A percentile compares a stretch with the other conserved stretches of the same genome.
phyloP scores from a whole-genome alignment of 2,329 filamentous ascomycete species.

The Diaporthe ampelina region DNA sequence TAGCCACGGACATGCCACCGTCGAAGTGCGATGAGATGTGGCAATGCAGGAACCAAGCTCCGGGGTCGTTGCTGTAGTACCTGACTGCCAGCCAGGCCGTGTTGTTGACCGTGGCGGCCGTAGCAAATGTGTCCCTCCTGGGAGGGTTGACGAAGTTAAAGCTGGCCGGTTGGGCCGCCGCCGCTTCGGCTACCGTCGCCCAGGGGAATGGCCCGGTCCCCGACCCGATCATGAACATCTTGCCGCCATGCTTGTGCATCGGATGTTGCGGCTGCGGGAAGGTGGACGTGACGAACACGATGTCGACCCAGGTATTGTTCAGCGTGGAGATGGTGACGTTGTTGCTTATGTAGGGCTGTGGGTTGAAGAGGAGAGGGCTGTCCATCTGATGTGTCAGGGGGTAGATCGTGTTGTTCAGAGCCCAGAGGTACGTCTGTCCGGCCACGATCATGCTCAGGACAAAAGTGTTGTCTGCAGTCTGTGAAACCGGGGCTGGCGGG shows the following conservation, averaged over 20 bases:
- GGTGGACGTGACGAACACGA: conserved; percentile 62
- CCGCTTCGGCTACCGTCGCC: conserved; percentile 66
- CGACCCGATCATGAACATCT: conserved; percentile 69
- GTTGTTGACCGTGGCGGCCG: conserved; percentile 49
- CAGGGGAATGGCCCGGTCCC: conserved; percentile 67
- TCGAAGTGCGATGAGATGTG: conserved; percentile 25
- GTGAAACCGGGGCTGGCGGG: conserved; percentile 59
- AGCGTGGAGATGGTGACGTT: conserved; percentile 64
- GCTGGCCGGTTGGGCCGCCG: conserved; percentile 57
- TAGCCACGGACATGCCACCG: conserved; percentile 68
- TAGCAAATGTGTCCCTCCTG: conserved; percentile 63
- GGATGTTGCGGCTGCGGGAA: conserved; percentile 68
- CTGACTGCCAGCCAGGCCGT: conserved; percentile 64
- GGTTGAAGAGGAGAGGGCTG: conserved; percentile 62
- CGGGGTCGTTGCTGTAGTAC: conserved; percentile 66
- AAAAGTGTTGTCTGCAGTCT: conserved; percentile 60
- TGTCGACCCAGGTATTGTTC: conserved; percentile 67
- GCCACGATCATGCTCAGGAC: conserved; percentile 56
- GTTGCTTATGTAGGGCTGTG: conserved; percentile 50
- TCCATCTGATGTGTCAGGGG: conserved; percentile 53
- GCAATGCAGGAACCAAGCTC: conserved; percentile 61
- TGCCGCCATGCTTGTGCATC: conserved; percentile 75
- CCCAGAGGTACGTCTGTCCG: conserved; percentile 66
- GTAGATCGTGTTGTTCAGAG: conserved; percentile 62
- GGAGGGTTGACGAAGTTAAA: conserved; percentile 72